These are phyloP conservation scores for Cystofilobasidium ferigula DNA, from an alignment of 768 basidiomycete genomes.

Conservation along the genomic window DNA sequence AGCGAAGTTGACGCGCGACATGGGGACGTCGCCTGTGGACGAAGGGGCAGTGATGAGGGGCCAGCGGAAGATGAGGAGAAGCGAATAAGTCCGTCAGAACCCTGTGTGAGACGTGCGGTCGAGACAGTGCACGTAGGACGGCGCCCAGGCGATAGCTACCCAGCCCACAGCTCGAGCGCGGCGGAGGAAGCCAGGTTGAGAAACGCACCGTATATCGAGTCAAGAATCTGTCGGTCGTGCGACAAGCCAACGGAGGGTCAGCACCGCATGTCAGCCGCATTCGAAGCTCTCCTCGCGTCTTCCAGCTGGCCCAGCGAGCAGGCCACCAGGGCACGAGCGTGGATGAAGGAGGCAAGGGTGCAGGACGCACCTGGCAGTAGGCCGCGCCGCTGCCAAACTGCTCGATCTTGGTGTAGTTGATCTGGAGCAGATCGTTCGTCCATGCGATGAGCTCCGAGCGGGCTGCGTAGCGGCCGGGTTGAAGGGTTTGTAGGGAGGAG, in stretches of 20 bases:
- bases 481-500: neutral
- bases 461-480: neutral
- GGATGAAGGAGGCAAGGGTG: neutral
- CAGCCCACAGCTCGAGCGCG: constrained; percentile 1
- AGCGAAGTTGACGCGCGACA: constrained; percentile 86
- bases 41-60: neutral
- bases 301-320: neutral
- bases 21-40: constrained; percentile 70
- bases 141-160: too few species aligned
- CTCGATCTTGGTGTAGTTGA: constrained; percentile 68
- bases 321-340: neutral
- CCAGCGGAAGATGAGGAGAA: neutral
- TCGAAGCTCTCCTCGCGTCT: too few species aligned
- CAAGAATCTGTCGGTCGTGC: constrained; percentile 55
- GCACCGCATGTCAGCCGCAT: too few species aligned
- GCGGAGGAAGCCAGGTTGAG: neutral
- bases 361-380: constrained; percentile 59
- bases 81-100: too few species aligned
- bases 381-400: constrained; percentile 73
- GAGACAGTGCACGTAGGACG: too few species aligned
- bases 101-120: too few species aligned
- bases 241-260: neutral
- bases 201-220: constrained; percentile 80
- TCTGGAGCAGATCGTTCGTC: constrained; percentile 85
- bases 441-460: constrained; percentile 68